Base-by-base conservation (phyloP, 2,329 filamentous ascomycete genomes). In the Fusarium sterilihyphosum region DNA sequence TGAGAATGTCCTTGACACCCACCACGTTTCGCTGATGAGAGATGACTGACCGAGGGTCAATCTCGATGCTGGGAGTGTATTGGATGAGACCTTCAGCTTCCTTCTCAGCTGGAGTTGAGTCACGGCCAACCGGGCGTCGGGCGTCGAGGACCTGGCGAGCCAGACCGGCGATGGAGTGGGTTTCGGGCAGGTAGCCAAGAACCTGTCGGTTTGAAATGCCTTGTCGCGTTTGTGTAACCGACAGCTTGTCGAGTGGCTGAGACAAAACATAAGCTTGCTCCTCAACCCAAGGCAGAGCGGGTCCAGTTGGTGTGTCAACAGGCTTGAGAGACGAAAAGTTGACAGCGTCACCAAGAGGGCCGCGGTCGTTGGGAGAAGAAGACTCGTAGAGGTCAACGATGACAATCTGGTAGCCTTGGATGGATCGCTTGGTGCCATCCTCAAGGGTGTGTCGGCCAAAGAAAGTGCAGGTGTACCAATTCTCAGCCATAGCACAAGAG, bases 311-410 rank as follows among this genome's bases (percentile, higher is more conserved):
- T 3, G 84, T 83, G 52, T 90, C 88, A 5, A 91, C 85, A 7
- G 92, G 92, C 60, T 91, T 86, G 54, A 97, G 84, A n/a, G 92
- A 92, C 2, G 96, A 98, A 79, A 92, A 94, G 79, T 95, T 96
- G 47, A 86, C 85, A 4, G 89, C 84, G 29, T 91, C 88, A 58
- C 89, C 92, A 4, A 97, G 88, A 7, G 93, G 89, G 3, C 96
- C 96, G 64, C 96, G 92, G 82, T 98, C 93, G 80, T 99, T 96
- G 29, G 94, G 87, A 17, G 91, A 84, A 2, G 92, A 88, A 1
- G 95, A 98, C 82, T 98, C 96, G 83, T 95, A 98, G 41, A 99
- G 89, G 80, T 99, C 96, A 1, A 93, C 92, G 17, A 98, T 88
- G 26, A 95, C 89, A 13, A 98, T 88, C 78, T 98, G 94, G 82